Base-by-base conservation (phyloP, 2,329 filamentous ascomycete genomes). In the Trichophyton schoenleinii region DNA sequence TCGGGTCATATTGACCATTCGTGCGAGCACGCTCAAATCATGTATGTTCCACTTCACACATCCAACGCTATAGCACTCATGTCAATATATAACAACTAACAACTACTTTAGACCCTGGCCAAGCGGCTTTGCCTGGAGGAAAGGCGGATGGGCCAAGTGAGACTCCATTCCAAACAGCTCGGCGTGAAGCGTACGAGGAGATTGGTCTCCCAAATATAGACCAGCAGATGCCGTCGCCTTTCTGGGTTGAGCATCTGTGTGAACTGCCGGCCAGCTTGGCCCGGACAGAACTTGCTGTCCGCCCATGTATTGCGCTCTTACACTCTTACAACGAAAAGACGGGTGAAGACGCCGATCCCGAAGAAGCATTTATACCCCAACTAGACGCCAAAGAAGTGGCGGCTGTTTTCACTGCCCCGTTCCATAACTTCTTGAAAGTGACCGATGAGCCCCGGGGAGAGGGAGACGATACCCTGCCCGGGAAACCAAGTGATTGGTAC, bases 321-420 rank as follows among this genome's bases (percentile, higher is more conserved):
- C 85, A 89, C 70, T 80, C 84, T 4, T 81, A 83, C 67, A 77
- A 81, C 64, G 74, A 76, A 34, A 65, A 63, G 31, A 74, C 72
- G 3, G 74, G 73, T 9, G 65, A 70, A 59, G 71, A 72, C 64
- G 79, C 77, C 0, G 79, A 81, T 59, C 85, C 83, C 2, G 88
- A 88, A 69, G 84, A 87, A 66, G 82, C 79, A 63, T 81, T 91
- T 74, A 89, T 89, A 63, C 91, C 92, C 0, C 82, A 84, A 44
- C 80, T 96, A 9, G 89, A 96, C 74, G 88, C 91, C 1, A 87
- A 88, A 66, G 92, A 97, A 74, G 92, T 97, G 1, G 91, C 91
- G 1, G 91, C 91, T 52, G 90, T 97, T 38, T 97, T 97, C 75
- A 92, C 89, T 3, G 91, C 88, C 3, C 88, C 89, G 0, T 90